Base-by-base conservation (phyloP, 768 basidiomycete species). In the Suillus variegatus region DNA sequence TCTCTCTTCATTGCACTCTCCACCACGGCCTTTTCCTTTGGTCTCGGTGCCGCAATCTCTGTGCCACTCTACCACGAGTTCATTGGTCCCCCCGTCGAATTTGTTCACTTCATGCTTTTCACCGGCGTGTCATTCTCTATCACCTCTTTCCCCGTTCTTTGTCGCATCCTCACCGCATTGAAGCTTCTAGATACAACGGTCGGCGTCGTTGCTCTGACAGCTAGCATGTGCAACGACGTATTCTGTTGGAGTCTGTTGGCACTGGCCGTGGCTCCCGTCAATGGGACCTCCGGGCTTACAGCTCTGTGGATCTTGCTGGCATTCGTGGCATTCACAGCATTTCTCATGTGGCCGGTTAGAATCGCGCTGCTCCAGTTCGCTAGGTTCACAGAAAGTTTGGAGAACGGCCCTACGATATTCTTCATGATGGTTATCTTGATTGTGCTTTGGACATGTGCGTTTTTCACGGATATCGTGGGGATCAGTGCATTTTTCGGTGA, bases 381-480 rank as follows among this genome's bases (percentile, higher is more conserved):
- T 4, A 81, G 84, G 58, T 83, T 84, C 62, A 94, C 93, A 0
- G 94, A 95, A 0, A 93, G 92, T 32, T 86, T 80, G 46, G 88
- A 93, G 65, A 89, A 87, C 57, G 92, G 92, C 0, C 96, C 97
- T 0, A 89, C 92, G 0, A 88, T 95, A 66, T 82, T 89, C 67
- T 95, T 95, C 76, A 96, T 98, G 93, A 93, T 93, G 0, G 77
- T 88, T 6, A 90, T 88, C 38, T 89, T 97, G 66, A 76, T 97
- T 14, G 73, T 93, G 18, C 80, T 95, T n/a, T 96, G 98, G 78
- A 88, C 84, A 0, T 93, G 90, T 2, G 91, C 96, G 0, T 98
- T 97, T 78, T 90, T 98, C 73, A 97, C 95, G 0, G 95, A 97
- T 71, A 82, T 94, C 66, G 93, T 98, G 70, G 97, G 95, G n/a